Evolutionary conservation across 2,329 filamentous ascomycete genomes (phyloP), one percentile per base, ranked within the genome.

Genomic region (Pseudonectria foliicola): DNA sequence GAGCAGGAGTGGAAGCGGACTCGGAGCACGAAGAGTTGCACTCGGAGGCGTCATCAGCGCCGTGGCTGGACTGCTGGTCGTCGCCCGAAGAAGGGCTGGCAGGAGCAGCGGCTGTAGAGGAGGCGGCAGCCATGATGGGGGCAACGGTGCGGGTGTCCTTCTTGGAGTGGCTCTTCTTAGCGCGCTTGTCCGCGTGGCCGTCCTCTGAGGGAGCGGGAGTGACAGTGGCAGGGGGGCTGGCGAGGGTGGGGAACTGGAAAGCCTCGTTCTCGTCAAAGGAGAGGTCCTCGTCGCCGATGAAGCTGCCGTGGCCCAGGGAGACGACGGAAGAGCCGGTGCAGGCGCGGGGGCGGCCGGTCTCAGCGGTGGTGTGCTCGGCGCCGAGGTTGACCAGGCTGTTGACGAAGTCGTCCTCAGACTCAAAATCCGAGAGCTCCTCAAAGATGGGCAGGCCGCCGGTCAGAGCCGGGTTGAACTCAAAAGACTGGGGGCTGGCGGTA

Each of bases 381-480:
- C 44, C 46, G 6, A 88, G 82, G 54, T 85, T 78, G 45, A 87
- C 80, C 7, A 93, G 73, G 36, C 75, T 81, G 51, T 78, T 74
- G 53, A 57, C 55, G 27, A 93, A 87, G 57, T 92, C 86, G 72
- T 93, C 86, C 53, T 95, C 89, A 1, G 85, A 88, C 59, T 95
- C 89, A 37, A 95, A 73, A 52, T 94, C 88, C 15, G 89, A 92
- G 48, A 93, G 77, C 46, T 87, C 84, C 60, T 93, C 85, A 49
- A 94, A 93, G 7, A 73, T 69, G 16, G 84, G 81, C 21, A 92
- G 71, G 15, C 75, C 75, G 64, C 73, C 66, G 47, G 68, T 64
- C 15, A 67, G 46, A n/a, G 61, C 56, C 31, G 63, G 52, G 44
- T 62, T 63, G 54, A 79, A 77, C 42, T 75, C 70, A 45, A 81